Evolutionary conservation across 441 rosid genomes (phyloP).

Genomic region (Gossypium lobatum): DNA sequence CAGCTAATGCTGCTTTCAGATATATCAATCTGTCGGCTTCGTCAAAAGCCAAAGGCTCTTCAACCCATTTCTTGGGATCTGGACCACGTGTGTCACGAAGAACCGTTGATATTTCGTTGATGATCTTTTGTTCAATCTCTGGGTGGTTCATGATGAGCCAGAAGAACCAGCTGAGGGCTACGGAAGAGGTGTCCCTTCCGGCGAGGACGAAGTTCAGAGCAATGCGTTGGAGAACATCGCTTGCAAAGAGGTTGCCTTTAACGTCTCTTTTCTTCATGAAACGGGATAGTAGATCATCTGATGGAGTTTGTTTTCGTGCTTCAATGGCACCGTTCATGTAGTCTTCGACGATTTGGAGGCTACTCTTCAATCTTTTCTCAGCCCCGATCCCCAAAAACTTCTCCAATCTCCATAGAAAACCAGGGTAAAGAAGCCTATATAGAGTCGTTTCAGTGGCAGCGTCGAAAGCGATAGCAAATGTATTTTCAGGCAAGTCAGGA

Average conservation of each 20-base stretch:
- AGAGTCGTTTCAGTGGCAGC: slow-evolving; percentile 83
- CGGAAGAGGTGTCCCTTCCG: slow-evolving; percentile 91
- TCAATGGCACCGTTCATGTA: slow-evolving; percentile 82
- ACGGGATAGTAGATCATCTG: slow-evolving; percentile 76
- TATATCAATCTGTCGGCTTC: slow-evolving; percentile 76
- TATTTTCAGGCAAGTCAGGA: slow-evolving; percentile 65
- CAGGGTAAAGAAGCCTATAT: slow-evolving; percentile 78
- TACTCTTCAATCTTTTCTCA: slow-evolving; percentile 46
- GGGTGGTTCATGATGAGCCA: slow-evolving; percentile 82
- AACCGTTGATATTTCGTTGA: slow-evolving; percentile 50
- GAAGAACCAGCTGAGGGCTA: slow-evolving; percentile 94
- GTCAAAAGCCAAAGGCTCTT: slow-evolving; percentile 68
- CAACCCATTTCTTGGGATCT: slow-evolving; percentile 53
- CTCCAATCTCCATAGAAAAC: slow-evolving; percentile 68
- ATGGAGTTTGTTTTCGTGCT: slow-evolving; percentile 62
- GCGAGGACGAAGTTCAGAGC: slow-evolving; percentile 94
- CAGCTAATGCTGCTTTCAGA: slow-evolving; percentile 83
- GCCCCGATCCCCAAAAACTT: slow-evolving; percentile 58
- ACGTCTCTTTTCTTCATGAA: slow-evolving; percentile 76
- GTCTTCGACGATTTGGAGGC: slow-evolving; percentile 56
- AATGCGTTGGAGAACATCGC: slow-evolving; percentile 72
- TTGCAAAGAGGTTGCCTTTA: slow-evolving; percentile 55
- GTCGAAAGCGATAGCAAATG: slow-evolving; percentile 69
- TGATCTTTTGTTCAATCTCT: slow-evolving; percentile 55
- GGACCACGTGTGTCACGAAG: slow-evolving; percentile 69